These are phyloP conservation scores for Chaetomium sp. DNA, from an alignment of 2,329 filamentous ascomycete genomes.

Conservation along the genomic window DNA sequence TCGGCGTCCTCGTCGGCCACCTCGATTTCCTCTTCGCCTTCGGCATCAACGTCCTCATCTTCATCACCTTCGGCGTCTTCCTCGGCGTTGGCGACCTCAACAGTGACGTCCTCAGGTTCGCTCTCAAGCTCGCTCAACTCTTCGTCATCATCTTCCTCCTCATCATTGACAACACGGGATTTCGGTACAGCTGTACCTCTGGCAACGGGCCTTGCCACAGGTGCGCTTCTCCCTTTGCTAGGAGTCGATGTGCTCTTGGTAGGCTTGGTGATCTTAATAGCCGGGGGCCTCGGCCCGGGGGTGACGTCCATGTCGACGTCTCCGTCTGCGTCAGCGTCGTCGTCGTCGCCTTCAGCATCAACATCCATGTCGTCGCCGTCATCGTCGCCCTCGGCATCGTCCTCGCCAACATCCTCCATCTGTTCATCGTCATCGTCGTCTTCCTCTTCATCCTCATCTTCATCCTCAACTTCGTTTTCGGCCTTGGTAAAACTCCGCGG, in stretches of 20 bases:
- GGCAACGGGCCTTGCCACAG: conserved; percentile 17
- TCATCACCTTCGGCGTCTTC: conserved; percentile 42
- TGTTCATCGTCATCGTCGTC: conserved; percentile 31
- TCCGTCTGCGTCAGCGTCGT: conserved; percentile 41
- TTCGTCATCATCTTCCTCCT: conserved; percentile 55
- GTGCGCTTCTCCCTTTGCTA: conserved; percentile 39
- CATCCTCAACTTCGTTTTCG: conserved; percentile 44
- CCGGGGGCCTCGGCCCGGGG: conserved; percentile 42
- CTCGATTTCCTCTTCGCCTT: conserved; percentile 40
- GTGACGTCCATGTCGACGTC: conserved; percentile 52
- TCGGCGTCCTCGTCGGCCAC: conserved; percentile 46
- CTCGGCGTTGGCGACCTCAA: conserved; percentile 43
- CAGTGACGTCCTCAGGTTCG: conserved; percentile 50
- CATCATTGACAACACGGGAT: conserved; percentile 26
- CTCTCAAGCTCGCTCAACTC: conserved; percentile 60
- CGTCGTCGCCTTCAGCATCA: conserved; percentile 41
- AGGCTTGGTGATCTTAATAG: conserved; percentile 55
- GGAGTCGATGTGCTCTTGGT: conserved; percentile 41
- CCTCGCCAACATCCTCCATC: conserved; percentile 29
- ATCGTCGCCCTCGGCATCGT: conserved; percentile 35
- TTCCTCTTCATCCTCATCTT: conserved; percentile 43
- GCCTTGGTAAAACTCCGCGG: conserved; percentile 34
- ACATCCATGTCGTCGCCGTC: conserved; percentile 34
- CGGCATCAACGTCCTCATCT: conserved; percentile 40
- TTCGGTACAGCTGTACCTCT: conserved; percentile 29